Conservation (phyloP, 1,284 basidiomycete genomes). For the Cutaneotrichosporon cyanovorans region DNA sequence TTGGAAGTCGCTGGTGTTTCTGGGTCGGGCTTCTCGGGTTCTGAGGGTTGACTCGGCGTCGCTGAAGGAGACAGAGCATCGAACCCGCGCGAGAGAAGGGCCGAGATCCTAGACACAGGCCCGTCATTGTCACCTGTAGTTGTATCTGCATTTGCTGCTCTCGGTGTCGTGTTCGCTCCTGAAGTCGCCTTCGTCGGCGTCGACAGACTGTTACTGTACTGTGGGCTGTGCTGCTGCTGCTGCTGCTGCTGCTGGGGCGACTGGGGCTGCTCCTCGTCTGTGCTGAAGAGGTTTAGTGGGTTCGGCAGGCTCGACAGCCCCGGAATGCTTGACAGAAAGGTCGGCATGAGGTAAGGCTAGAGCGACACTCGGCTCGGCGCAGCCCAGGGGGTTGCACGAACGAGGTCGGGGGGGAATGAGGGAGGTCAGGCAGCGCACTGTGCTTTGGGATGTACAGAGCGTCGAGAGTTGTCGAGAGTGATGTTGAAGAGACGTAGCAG, state of each 20-base stretch:
- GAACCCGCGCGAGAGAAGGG: not conserved
- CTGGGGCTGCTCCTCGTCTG: slow-evolving; percentile 6
- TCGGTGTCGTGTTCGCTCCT: too few species aligned
- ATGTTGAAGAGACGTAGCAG: too few species aligned
- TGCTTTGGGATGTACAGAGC: too few species aligned
- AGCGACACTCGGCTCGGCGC: not conserved
- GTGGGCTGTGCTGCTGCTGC: not conserved
- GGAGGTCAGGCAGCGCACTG: too few species aligned
- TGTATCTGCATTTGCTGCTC: too few species aligned
- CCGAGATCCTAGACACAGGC: not conserved
- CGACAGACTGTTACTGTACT: not conserved
- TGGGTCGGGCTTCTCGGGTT: not conserved
- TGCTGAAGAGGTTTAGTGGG: slow-evolving; percentile 26
- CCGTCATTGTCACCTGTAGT: not conserved
- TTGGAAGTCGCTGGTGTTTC: too few species aligned
- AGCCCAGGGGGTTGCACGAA: not conserved
- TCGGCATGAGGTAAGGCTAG: slow-evolving; percentile 2
- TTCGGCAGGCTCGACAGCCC: slow-evolving; percentile 22
- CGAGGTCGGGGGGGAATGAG: not conserved
- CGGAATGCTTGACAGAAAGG: slow-evolving; percentile 5
- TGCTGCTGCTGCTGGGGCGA: slow-evolving; percentile 1
- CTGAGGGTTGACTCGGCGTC: not conserved
- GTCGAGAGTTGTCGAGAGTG: too few species aligned
- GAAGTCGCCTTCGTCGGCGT: too few species aligned
- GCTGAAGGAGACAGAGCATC: not conserved